Evolutionary conservation across 306 rosid genomes (phyloP), one percentile per base, ranked within the genome.

Genomic region (Lathyrus sativus): DNA sequence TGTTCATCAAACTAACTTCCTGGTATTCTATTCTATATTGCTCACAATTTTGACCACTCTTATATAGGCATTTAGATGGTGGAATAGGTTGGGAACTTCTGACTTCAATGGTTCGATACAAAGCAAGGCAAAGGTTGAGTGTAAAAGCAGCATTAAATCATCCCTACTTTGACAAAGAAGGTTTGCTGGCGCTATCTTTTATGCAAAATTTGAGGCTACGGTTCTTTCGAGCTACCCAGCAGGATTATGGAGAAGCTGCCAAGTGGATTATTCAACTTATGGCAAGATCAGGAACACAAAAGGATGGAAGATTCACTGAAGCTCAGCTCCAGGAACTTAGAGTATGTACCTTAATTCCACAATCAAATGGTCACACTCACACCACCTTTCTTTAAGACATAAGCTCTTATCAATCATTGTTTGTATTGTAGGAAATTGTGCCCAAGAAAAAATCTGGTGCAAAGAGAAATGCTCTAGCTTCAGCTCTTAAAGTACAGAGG

Each of bases 21-120:
- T n/a, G n/a, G n/a, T n/a, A n/a, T n/a, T n/a, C n/a, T n/a, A n/a
- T n/a, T n/a, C n/a, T n/a, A n/a, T n/a, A n/a, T n/a, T n/a, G n/a
- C n/a, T n/a, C n/a, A n/a, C n/a, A n/a, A n/a, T n/a, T n/a, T n/a
- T n/a, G 26, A 41, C 41, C 43, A 69, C 73, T 68, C 71, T 73
- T 65, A 55, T 81, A 38, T 63, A 88, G 96, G 98, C 89, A 72
- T 81, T 88, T 90, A 76, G 98, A 88, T 76, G 98, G 89, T 38
- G 97, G 97, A 69, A 81, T 80, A 12, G 96, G 98, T 71, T 90
- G 98, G 98, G 98, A 93, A 69, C 97, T 93, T 33, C 71, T 90
- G 58, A 93, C 85, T 11, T 90, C 96, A 15, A 93, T 93, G 98
- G 96, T 86, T 29, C 82, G 97, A 51, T 90, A 81, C 81, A 86